phyloP scores from a whole-genome alignment of 2,329 filamentous ascomycete genomes.

The Claviceps maximensis region DNA sequence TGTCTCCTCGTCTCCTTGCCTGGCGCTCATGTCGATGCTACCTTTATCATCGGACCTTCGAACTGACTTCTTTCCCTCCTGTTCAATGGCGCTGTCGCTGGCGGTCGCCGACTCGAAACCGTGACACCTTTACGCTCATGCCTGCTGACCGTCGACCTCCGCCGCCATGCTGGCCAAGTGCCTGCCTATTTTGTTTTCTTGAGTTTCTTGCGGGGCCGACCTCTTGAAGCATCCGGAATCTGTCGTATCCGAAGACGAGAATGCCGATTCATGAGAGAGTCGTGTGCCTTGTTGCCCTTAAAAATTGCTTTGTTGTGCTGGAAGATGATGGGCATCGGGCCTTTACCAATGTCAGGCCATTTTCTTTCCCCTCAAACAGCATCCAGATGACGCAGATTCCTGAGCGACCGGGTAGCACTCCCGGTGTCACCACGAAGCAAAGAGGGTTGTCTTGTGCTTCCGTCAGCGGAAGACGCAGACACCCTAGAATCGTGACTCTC shows the following conservation, averaged over 20 bases:
- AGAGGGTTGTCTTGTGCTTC: not conserved
- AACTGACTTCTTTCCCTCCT: not conserved
- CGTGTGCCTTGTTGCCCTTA: not conserved
- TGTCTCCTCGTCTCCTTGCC: not conserved
- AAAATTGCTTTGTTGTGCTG: not conserved
- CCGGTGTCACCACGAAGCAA: constrained; percentile 3
- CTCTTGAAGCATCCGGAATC: not conserved
- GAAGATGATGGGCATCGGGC: constrained; percentile 2
- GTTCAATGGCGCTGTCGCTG: not conserved
- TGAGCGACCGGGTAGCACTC: constrained; percentile 4
- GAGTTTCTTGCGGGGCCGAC: not conserved
- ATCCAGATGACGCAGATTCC: constrained; percentile 1
- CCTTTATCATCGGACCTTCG: not conserved
- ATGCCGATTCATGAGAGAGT: not conserved
- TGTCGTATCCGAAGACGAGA: not conserved
- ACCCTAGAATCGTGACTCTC: not conserved
- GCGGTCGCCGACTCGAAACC: not conserved
- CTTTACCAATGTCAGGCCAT: constrained; percentile 7
- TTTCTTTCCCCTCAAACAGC: constrained; percentile 1
- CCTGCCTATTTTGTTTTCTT: not conserved
- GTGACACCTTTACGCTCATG: too few species aligned
- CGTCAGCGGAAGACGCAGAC: not conserved
- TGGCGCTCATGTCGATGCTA: not conserved
- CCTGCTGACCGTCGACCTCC: too few species aligned
- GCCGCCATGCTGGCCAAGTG: not conserved